Evolutionary conservation across 345 rosid species (phyloP), one percentile per base, ranked within the genome.

Genomic region (Bretschneidera sinensis): DNA sequence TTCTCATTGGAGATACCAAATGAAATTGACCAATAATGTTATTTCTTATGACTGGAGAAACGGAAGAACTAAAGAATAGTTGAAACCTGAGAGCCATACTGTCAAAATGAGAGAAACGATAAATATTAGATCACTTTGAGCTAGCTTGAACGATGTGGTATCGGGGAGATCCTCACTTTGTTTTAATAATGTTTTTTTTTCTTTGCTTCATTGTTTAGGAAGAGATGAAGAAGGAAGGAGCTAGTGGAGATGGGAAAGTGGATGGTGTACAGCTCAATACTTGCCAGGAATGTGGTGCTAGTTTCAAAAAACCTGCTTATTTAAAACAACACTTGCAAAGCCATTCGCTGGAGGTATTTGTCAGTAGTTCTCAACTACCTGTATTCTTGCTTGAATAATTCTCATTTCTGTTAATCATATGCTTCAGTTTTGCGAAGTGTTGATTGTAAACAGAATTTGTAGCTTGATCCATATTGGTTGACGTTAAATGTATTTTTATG

Each of bases 321-420:
- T 75, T 94, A 74, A 83, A 74, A 65, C 96, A 90, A 48, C 99
- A 94, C 62, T 74, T 81, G 89, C 90, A 74, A 60, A 81, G 95
- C 35, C 99, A 90, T 74, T 90, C 85, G 0, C 65, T 84, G 21
- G 95, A 84, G 97, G 96, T 89, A 78, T 45, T 39, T 33, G 22
- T 8, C 11, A 17, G 4, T 61, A 14, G 11, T 39, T 39, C 2
- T 39, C 45, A 7, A 13, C 10, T 39, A 39, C 16, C 45, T 28
- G 33, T 8, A 28, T 28, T 28, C 33, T 28, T 28, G 3, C 3
- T 28, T 28, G 33, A 28, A 8, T 6, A 61, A 21, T 34, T 57
- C 13, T 22, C 11, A 24, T n/a, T 48, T 48, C 52, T n/a, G 21
- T 0, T 7, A 17, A 48, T 17, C 20, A 48, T 9, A 48, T 48